Evolutionary conservation across 2,329 filamentous ascomycete species (phyloP), one percentile per base, ranked within the genome.

Genomic region (Aureobasidium vineae): DNA sequence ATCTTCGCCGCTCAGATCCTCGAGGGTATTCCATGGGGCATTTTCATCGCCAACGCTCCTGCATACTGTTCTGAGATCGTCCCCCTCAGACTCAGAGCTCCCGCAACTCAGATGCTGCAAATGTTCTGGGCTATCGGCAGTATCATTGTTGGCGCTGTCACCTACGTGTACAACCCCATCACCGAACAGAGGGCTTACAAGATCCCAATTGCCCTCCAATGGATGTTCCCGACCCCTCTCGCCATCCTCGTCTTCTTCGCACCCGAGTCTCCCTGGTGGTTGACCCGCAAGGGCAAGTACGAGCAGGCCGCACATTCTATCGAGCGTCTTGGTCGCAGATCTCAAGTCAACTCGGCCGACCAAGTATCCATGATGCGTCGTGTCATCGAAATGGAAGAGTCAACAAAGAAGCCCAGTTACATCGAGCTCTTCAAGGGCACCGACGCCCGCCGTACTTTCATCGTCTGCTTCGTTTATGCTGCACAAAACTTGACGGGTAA

Each of bases 91-190:
- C 75, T 88, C 65, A 77, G 85, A 74, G 86, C 82, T 63, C 82
- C 84, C 23, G 81, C 81, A 5, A 88, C 86, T 2, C 83, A 85
- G 75, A 88, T 85, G 82, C 71, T 88, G 75, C 86, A 88, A 77
- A 87, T 88, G 85, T 86, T 85, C 78, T 88, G 85, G 85, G 83
- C 85, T 21, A 84, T 88, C 72, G 86, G 85, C 31, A 75, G 77
- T 41, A 88, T 88, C 73, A 85, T 88, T 67, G 86, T 88, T 28
- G 83, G 80, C 38, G 85, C 76, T 67, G 80, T 85, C 68, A 84
- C 83, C 61, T 88, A 84, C 74, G 45, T 49, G 0, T 47, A 47
- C 11, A 47, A 47, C 43, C n/a, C n/a, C 2, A 15, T 16, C 86
- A 0, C 89, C 45, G 13, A 16, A 16, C 13, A 47, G 43, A 47